These are phyloP conservation scores for Amylocarpus encephaloides DNA, from an alignment of 2,329 filamentous ascomycete species.

Conservation along the genomic window DNA sequence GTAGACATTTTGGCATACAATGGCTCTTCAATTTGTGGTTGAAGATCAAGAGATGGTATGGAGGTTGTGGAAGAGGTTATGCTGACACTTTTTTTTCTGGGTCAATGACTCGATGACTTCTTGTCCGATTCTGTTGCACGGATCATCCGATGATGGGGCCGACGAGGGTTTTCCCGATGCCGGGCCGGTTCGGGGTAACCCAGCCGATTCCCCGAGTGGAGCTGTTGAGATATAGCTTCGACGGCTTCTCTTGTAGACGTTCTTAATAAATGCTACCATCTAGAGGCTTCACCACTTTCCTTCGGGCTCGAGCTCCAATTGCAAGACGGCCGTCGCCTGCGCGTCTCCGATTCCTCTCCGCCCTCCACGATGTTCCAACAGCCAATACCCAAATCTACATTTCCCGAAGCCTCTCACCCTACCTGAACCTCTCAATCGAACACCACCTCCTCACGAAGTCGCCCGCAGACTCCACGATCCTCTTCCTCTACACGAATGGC, in stretches of 20 bases:
- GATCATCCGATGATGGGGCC: neutral
- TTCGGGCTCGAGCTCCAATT: conserved; percentile 8
- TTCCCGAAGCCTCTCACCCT: conserved; percentile 66
- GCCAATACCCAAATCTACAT: conserved; percentile 60
- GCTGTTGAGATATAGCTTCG: neutral
- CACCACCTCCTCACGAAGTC: conserved; percentile 78
- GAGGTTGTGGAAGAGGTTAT: neutral
- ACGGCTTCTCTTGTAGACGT: neutral
- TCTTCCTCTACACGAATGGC: conserved; percentile 83
- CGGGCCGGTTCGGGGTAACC: neutral
- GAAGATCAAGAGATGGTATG: conserved; percentile 1
- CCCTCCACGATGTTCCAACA: conserved; percentile 32
- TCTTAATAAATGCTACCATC: conserved; percentile 25
- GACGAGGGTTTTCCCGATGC: neutral
- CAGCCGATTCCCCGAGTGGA: neutral
- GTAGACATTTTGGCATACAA: conserved; percentile 60
- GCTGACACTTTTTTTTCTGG: conserved; percentile 13
- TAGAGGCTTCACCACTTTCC: conserved; percentile 17
- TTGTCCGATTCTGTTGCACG: neutral
- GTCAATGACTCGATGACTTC: conserved; percentile 20
- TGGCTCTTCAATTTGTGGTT: conserved; percentile 1
- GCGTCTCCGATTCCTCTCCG: conserved; percentile 26
- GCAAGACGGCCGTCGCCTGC: neutral
- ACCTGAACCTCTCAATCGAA: conserved; percentile 89
- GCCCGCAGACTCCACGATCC: conserved; percentile 63